Base-by-base conservation (phyloP, 306 rosid genomes). In the Glycyrrhiza uralensis region DNA sequence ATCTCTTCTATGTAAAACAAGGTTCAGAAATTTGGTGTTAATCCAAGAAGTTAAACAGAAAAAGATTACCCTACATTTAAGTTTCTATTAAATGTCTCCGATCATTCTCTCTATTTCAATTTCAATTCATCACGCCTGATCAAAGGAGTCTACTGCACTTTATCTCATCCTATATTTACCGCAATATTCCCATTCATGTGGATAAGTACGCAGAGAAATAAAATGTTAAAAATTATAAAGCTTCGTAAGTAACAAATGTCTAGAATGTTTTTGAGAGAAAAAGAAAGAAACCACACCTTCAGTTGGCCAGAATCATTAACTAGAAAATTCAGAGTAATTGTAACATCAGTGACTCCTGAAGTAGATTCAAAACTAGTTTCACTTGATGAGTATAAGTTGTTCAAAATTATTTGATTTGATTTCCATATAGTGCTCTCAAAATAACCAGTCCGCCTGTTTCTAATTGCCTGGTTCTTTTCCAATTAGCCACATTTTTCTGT, bases 301-400 rank as follows among this genome's bases (percentile, higher is more conserved):
- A 91, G 96, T 72, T 85, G 93, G 41, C 96, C 96, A 30, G 92
- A 84, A 56, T 95, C 99, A 63, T 66, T 87, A 78, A 95, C 90
- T 45, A 95, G 85, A 80, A 95, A 95, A 75, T 95, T 95, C 64
- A 95, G 81, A 47, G 99, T 96, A 42, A 88, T 24, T 26, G 95
- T 87, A 38, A 95, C 99, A 85, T 91, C 97, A 35, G 86, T 58
- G 86, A 89, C 78, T 32, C 81, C 87, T 57, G 83, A 85, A 51
- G 82, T 80, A 44, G 82, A 82, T 73, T 82, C 90, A 38, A 74
- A 73, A 60, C 77, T 83, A 46, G 84, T 58, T 71, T 78, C 92
- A 15, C 63, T 71, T 32, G 86, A 76, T 57, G 85, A 86, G 29
- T 82, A 69, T 24, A 60, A 78, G 72, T 83, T 88, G 80, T 60